Percentiles rank a stretch among this genome's conserved stretches.
These are phyloP conservation scores for Nigrospora oryzae DNA, from an alignment of 2,329 filamentous ascomycete species.

Conservation along the genomic window DNA sequence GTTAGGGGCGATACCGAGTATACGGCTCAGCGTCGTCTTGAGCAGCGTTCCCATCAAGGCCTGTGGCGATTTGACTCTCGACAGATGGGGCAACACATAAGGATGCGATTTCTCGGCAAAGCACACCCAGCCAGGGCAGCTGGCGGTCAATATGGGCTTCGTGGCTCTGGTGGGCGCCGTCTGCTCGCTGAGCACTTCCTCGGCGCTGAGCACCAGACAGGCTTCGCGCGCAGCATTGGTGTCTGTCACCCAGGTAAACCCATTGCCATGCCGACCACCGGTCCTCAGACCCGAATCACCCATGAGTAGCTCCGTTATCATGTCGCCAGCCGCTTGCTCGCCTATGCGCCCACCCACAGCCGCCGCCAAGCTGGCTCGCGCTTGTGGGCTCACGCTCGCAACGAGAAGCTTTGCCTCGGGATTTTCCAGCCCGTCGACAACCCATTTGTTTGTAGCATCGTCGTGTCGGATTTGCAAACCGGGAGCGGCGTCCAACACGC, in stretches of 20 bases:
- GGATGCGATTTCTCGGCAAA: slow-evolving; percentile 98
- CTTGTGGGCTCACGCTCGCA: slow-evolving; percentile 87
- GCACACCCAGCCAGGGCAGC: slow-evolving; percentile 96
- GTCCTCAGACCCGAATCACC: slow-evolving; percentile 60
- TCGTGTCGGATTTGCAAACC: slow-evolving; percentile 30
- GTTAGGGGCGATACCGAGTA: slow-evolving; percentile 62
- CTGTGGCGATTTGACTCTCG: slow-evolving; percentile 86
- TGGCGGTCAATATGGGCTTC: slow-evolving; percentile 71
- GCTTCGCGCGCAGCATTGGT: slow-evolving; percentile 78
- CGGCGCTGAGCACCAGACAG: slow-evolving; percentile 70
- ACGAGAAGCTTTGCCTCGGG: slow-evolving; percentile 71
- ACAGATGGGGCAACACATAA: slow-evolving; percentile 84
- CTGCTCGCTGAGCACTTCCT: slow-evolving; percentile 52
- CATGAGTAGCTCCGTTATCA: slow-evolving; percentile 74
- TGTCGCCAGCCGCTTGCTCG: slow-evolving; percentile 65
- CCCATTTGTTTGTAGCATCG: slow-evolving; percentile 22
- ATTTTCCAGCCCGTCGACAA: slow-evolving; percentile 44
- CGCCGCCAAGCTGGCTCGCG: slow-evolving; percentile 79
- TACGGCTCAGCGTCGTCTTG: slow-evolving; percentile 74
- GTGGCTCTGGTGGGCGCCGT: slow-evolving; percentile 11
- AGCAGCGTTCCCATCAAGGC: slow-evolving; percentile 83
- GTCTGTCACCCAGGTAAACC: slow-evolving; percentile 84
- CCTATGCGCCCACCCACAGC: slow-evolving; percentile 66
- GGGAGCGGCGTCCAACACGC: slow-evolving; percentile 63
- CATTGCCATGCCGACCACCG: slow-evolving; percentile 65